These are phyloP conservation scores for Wickerhamiella bombiphila DNA, from an alignment of 805 yeast genomes.

Conservation along the genomic window DNA sequence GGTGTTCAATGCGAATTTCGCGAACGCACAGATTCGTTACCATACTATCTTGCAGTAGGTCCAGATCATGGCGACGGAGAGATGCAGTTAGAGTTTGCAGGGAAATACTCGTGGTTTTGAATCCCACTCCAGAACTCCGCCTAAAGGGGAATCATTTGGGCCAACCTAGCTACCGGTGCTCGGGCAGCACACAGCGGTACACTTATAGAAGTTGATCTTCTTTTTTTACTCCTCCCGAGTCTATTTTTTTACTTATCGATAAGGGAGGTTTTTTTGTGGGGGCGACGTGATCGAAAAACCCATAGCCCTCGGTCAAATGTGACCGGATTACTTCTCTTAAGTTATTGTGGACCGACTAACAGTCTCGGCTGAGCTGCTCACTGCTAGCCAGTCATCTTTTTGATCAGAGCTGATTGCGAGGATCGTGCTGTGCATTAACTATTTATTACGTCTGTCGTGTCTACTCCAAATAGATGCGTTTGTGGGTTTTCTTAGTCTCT, in stretches of 20 bases:
- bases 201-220: conserved; percentile 10
- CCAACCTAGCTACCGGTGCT: conserved; percentile 3
- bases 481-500: background rate
- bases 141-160: too few relatives aligned
- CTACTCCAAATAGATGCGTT: background rate
- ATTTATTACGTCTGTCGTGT: conserved; percentile 1
- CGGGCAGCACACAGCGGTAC: conserved; percentile 13
- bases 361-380: too few relatives aligned
- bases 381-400: too few relatives aligned
- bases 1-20: conserved; percentile 4
- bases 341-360: too few relatives aligned
- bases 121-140: too few relatives aligned
- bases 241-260: too few relatives aligned
- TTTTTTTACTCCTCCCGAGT: background rate
- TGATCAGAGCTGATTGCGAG: too few relatives aligned
- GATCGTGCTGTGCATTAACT: conserved; percentile 12
- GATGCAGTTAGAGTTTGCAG: conserved; percentile 10
- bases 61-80: conserved; percentile 1
- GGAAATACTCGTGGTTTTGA: conserved; percentile 12
- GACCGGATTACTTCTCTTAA: conserved; percentile 13
- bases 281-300: conserved; percentile 6
- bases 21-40: conserved; percentile 9
- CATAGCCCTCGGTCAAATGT: conserved; percentile 10
- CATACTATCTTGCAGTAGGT: conserved; percentile 6
- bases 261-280: conserved; percentile 5